A percentile compares a stretch with the other conserved stretches of the same genome.
Evolutionary conservation across 768 basidiomycete genomes (phyloP).

Genomic region (Pleurotus ostreatus): DNA sequence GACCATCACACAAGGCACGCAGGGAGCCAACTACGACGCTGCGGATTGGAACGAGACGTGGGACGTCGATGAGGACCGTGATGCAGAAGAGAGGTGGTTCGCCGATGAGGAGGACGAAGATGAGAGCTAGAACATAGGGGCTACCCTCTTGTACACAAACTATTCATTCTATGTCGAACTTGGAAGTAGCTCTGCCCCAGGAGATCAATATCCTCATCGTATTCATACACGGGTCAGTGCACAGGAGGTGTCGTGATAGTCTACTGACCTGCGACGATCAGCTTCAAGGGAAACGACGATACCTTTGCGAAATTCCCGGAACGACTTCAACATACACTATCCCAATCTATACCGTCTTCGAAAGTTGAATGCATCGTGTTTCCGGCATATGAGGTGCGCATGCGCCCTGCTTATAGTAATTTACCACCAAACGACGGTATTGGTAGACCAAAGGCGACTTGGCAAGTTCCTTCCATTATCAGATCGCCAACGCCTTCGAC

Average conservation of each 20-base stretch:
- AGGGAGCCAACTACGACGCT: slow-evolving; percentile 6
- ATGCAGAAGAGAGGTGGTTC: slow-evolving; percentile 3
- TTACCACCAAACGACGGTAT: slow-evolving; percentile 9
- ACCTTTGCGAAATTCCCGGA: slow-evolving; percentile 79
- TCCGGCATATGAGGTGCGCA: slow-evolving; percentile 79
- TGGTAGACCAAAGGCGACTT: slow-evolving; percentile 84
- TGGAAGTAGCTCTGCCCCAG: slow-evolving; percentile 12
- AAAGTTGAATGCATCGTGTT: slow-evolving; percentile 76
- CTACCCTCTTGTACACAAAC: no score
- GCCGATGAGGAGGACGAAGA: slow-evolving; percentile 1
- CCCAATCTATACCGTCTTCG: slow-evolving; percentile 54
- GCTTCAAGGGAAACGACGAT: slow-evolving; percentile 57
- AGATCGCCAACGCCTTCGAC: neutral
- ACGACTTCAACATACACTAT: slow-evolving; percentile 71
- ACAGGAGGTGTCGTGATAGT: no score
- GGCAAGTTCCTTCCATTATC: slow-evolving; percentile 38
- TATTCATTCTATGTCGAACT: no score
- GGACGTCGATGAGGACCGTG: neutral
- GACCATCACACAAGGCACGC: neutral
- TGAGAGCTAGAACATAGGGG: neutral
- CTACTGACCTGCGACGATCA: slow-evolving; percentile 14
- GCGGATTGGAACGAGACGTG: slow-evolving; percentile 2
- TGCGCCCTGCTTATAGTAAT: neutral
- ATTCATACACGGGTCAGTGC: slow-evolving; percentile 66
- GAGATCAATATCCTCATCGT: slow-evolving; percentile 58